Evolutionary conservation across 805 yeast species (phyloP).

Genomic region (Lachancea quebecensis): DNA sequence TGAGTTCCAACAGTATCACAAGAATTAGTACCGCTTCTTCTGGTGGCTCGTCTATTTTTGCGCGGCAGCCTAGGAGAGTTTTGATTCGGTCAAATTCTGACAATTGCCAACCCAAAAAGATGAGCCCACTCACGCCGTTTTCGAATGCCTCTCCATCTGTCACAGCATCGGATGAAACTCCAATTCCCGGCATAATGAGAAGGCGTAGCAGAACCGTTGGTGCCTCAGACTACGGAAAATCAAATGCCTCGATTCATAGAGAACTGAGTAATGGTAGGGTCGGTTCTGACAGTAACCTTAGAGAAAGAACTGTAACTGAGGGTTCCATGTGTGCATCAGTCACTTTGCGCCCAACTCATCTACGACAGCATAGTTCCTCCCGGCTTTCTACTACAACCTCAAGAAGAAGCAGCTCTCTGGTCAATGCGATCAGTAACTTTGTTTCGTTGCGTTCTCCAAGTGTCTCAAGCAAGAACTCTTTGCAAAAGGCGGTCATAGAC

Average conservation of each 20-base stretch:
- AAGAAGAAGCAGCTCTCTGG: slow-evolving; percentile 34
- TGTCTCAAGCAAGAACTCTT: slow-evolving; percentile 11
- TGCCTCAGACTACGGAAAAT: slow-evolving; percentile 15
- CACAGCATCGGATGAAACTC: background rate
- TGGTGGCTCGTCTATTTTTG: slow-evolving; percentile 8
- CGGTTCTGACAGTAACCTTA: slow-evolving; percentile 6
- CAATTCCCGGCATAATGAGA: slow-evolving; percentile 9
- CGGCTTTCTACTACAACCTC: slow-evolving; percentile 8
- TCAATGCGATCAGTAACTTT: slow-evolving; percentile 33
- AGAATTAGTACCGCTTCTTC: slow-evolving; percentile 9
- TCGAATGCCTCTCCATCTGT: background rate
- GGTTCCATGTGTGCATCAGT: slow-evolving; percentile 1
- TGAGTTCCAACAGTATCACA: slow-evolving; percentile 6
- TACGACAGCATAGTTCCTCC: slow-evolving; percentile 1
- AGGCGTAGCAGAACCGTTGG: slow-evolving; percentile 31
- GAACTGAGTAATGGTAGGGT: background rate
- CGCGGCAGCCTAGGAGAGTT: background rate
- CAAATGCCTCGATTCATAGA: background rate
- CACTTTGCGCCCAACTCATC: background rate
- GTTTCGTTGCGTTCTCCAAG: slow-evolving; percentile 30
- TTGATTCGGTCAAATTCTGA: slow-evolving; percentile 5
- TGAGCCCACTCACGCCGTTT: background rate
- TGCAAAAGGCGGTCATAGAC: slow-evolving; percentile 7
- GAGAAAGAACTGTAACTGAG: background rate
- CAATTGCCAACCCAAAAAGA: background rate